These are phyloP conservation scores for Aureoboletus auriporus DNA, from an alignment of 768 basidiomycete species.

Conservation along the genomic window DNA sequence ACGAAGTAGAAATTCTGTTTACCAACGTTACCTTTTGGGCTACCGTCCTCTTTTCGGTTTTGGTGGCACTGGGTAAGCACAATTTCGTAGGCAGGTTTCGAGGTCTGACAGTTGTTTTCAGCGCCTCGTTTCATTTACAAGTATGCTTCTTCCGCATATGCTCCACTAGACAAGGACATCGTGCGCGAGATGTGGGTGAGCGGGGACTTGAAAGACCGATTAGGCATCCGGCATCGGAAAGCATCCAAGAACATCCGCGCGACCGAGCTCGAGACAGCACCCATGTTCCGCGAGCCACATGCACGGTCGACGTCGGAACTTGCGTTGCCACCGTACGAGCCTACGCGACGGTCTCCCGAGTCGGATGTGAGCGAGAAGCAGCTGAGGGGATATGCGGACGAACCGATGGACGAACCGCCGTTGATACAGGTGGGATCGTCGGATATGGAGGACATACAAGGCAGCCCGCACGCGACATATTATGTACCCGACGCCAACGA, in stretches of 20 bases:
- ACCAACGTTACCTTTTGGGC: slow-evolving; percentile 83
- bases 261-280: slow-evolving; percentile 54
- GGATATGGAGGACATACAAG: slow-evolving; percentile 3
- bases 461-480: slow-evolving; percentile 46
- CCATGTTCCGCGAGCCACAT: slow-evolving; percentile 69
- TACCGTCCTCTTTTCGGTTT: slow-evolving; percentile 62
- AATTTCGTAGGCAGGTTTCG: background rate
- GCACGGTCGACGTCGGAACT: slow-evolving; percentile 63
- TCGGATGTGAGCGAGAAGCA: slow-evolving; percentile 14
- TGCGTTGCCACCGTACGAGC: slow-evolving; percentile 45
- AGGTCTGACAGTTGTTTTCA: slow-evolving; percentile 27
- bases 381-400: background rate
- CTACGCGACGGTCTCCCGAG: slow-evolving; percentile 34
- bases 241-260: slow-evolving; percentile 38
- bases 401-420: background rate
- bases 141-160: slow-evolving; percentile 64
- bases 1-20: slow-evolving; percentile 72
- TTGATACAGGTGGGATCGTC: slow-evolving; percentile 13
- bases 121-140: slow-evolving; percentile 82
- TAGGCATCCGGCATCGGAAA: slow-evolving; percentile 68
- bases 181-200: slow-evolving; percentile 88
- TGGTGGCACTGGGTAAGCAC: slow-evolving; percentile 67
- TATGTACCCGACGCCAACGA: slow-evolving; percentile 36
- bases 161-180: slow-evolving; percentile 83
- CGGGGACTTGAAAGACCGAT: slow-evolving; percentile 77